Evolutionary conservation across 139 green algal genomes (phyloP).

Genomic region (Picochlorum sp.): DNA sequence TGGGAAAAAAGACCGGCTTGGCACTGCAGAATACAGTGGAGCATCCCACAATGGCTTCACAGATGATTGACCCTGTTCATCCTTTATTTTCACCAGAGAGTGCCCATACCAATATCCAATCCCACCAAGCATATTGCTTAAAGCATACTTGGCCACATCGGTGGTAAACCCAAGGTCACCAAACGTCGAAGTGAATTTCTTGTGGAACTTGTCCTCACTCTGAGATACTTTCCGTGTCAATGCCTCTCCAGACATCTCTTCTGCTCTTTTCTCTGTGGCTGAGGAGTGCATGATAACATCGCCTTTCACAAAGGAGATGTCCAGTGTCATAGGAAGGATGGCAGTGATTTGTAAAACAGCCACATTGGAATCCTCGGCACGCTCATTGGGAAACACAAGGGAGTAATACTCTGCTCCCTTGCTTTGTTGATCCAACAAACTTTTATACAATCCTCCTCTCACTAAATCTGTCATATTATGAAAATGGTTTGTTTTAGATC

Average conservation of each 20-base stretch:
- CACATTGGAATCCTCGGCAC: constrained; percentile 37
- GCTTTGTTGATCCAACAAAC: constrained; percentile 9
- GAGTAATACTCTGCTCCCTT: neutral
- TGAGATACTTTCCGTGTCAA: neutral
- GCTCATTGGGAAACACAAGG: constrained; percentile 42
- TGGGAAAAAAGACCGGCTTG: constrained; percentile 86
- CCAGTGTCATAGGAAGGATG: constrained; percentile 32
- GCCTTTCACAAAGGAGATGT: constrained; percentile 44
- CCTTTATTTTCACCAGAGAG: constrained; percentile 37
- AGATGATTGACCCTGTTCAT: constrained; percentile 1
- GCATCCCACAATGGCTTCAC: constrained; percentile 16
- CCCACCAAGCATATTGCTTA: constrained; percentile 87
- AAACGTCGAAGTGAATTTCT: neutral
- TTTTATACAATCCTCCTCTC: constrained; percentile 10
- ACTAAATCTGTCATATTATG: constrained; percentile 57
- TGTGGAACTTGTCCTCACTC: neutral
- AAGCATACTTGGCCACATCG: constrained; percentile 31
- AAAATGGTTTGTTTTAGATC: constrained; percentile 17
- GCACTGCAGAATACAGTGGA: constrained; percentile 61
- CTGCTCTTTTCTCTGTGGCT: neutral
- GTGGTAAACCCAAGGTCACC: neutral
- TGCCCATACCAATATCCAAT: constrained; percentile 88
- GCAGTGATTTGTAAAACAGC: constrained; percentile 56
- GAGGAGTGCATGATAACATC: neutral
- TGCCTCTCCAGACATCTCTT: neutral